Conservation (phyloP, 176 grass and related monocot species). For the Musa itinerans region DNA sequence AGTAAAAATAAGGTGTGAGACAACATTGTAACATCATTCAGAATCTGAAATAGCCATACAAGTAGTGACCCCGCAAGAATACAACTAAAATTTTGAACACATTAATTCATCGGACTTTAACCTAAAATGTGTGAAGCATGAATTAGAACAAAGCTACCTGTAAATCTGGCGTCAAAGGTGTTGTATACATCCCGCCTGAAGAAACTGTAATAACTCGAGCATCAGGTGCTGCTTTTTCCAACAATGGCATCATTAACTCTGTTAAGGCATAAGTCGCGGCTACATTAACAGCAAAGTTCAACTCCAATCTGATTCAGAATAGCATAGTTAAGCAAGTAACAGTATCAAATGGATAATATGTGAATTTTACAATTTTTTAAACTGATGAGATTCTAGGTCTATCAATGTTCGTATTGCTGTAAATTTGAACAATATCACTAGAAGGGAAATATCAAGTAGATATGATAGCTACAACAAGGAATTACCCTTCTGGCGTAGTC, state of each 20-base stretch:
- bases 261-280: slow-evolving; percentile 74
- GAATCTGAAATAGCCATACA: neutral
- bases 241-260: slow-evolving; percentile 59
- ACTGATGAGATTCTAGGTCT: neutral
- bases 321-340: neutral
- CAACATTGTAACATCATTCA: neutral
- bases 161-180: slow-evolving; percentile 59
- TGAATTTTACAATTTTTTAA: neutral
- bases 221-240: slow-evolving; percentile 79
- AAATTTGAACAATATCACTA: neutral
- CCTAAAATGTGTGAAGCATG: neutral
- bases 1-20: neutral
- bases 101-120: neutral
- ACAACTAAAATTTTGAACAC: neutral
- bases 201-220: slow-evolving; percentile 74
- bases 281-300: slow-evolving; percentile 90
- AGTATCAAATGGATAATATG: neutral
- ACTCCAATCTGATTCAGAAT: slow-evolving; percentile 42
- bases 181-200: slow-evolving; percentile 83
- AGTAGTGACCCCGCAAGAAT: neutral
- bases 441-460: neutral
- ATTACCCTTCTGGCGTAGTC: slow-evolving; percentile 65
- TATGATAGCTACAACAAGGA: neutral
- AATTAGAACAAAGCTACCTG: slow-evolving; percentile 29
- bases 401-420: neutral